Evolutionary conservation across 106 monocot genomes (phyloP).

Genomic region (Xerophyta viscosa): DNA sequence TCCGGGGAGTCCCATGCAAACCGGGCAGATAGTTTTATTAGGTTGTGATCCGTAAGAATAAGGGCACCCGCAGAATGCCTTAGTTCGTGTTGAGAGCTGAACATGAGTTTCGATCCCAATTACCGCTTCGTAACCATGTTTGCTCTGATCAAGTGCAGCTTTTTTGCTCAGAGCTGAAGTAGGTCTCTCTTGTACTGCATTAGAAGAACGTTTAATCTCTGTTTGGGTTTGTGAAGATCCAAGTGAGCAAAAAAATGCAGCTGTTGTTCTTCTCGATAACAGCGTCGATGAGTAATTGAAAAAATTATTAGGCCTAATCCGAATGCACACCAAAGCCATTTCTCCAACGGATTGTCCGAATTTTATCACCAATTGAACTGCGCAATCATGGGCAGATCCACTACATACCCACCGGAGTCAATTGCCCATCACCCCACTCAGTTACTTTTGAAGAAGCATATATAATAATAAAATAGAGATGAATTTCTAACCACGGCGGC

Average conservation of each 20-base stretch:
- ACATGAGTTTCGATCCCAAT: slow-evolving; percentile 98
- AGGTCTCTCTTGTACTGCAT: slow-evolving; percentile 9
- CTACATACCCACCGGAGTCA: too few relatives aligned
- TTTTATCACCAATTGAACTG: too few relatives aligned
- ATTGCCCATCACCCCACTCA: too few relatives aligned
- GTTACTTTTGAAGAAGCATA: too few relatives aligned
- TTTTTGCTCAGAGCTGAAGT: slow-evolving; percentile 22
- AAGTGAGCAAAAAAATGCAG: slow-evolving; percentile 11
- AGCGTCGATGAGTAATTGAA: slow-evolving; percentile 2
- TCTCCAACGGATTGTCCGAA: background rate
- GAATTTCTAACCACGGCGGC: too few relatives aligned
- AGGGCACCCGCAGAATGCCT: slow-evolving; percentile 86
- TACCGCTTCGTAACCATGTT: slow-evolving; percentile 53
- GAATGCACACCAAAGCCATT: slow-evolving; percentile 33
- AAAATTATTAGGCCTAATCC: slow-evolving; percentile 14
- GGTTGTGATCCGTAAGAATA: slow-evolving; percentile 74
- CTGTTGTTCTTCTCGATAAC: slow-evolving; percentile 5
- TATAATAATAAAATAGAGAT: too few relatives aligned
- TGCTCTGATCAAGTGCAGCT: slow-evolving; percentile 8
- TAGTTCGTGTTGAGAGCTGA: slow-evolving; percentile 74
- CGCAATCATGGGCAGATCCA: too few relatives aligned
- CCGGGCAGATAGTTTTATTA: slow-evolving; percentile 80
- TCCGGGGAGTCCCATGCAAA: slow-evolving; percentile 87
- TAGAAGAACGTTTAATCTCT: slow-evolving; percentile 11
- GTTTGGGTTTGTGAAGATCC: slow-evolving; percentile 1